Percentiles rank a stretch among this genome's conserved stretches.
Conservation (phyloP, 495 filamentous ascomycete genomes). For the Annulohypoxylon bovei region DNA sequence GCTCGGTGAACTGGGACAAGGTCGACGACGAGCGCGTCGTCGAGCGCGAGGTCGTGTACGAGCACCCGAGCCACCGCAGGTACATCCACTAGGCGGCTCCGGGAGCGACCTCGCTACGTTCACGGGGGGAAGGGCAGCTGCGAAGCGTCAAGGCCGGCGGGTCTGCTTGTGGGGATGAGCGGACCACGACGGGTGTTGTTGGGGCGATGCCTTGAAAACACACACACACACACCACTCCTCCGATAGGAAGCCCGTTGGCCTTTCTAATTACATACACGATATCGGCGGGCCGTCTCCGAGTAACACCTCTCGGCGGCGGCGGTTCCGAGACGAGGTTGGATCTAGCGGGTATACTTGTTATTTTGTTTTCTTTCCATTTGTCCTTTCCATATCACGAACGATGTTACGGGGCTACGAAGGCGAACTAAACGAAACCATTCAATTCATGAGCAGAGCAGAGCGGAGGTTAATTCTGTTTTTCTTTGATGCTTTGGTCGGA, state of each 20-base stretch:
- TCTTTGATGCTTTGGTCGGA: conserved; percentile 4
- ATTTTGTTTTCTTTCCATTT: too few species aligned
- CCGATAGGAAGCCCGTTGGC: not conserved
- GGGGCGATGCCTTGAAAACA: not conserved
- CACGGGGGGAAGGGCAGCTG: not conserved
- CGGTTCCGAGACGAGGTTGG: not conserved
- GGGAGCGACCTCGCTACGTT: not conserved
- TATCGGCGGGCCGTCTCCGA: not conserved
- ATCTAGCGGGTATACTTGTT: not conserved
- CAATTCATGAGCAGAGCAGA: conserved; percentile 23
- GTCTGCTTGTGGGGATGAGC: conserved; percentile 25
- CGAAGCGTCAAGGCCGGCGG: not conserved
- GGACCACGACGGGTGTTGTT: not conserved
- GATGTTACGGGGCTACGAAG: conserved; percentile 40
- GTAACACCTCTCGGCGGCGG: not conserved
- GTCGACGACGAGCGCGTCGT: conserved; percentile 67
- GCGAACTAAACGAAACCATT: conserved; percentile 11
- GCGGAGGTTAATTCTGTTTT: conserved; percentile 31
- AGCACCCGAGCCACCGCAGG: conserved; percentile 50
- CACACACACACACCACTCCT: too few species aligned
- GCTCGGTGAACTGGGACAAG: conserved; percentile 46
- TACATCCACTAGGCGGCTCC: conserved; percentile 41
- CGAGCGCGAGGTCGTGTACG: conserved; percentile 68
- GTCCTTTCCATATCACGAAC: conserved; percentile 28
- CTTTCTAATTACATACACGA: not conserved